Conservation (phyloP, 2,329 filamentous ascomycete species). For the Fusarium praegraminearum region DNA sequence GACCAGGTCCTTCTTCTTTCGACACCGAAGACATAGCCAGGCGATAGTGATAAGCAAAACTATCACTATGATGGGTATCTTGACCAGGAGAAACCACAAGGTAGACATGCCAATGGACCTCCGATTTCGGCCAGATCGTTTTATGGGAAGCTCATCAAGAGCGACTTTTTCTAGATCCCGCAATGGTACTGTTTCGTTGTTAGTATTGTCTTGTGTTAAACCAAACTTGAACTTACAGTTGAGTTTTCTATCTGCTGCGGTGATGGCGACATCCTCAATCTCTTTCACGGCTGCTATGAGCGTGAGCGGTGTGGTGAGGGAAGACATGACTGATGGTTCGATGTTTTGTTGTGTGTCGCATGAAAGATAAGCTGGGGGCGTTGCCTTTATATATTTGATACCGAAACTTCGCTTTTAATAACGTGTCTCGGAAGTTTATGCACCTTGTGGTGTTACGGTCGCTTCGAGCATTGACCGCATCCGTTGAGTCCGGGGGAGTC, state of each 20-base stretch:
- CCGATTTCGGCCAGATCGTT: neutral
- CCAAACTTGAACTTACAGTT: neutral
- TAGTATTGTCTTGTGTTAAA: neutral
- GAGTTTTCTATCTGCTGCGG: slow-evolving; percentile 1
- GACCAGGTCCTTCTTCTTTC: neutral
- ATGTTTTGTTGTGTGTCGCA: neutral
- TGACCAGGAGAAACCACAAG: slow-evolving; percentile 3
- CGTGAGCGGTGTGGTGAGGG: slow-evolving; percentile 6
- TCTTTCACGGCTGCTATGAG: slow-evolving; percentile 3
- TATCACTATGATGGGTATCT: slow-evolving; percentile 1
- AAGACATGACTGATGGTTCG: neutral
- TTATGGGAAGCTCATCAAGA: neutral
- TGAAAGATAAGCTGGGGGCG: neutral
- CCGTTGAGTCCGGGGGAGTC: neutral
- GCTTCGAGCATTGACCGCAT: slow-evolving; percentile 1
- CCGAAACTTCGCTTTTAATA: neutral
- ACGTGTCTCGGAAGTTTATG: neutral
- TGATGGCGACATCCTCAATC: slow-evolving; percentile 9
- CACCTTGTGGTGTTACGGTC: neutral
- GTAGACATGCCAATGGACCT: neutral
- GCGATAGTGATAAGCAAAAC: neutral
- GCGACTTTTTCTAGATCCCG: neutral
- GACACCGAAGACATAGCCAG: neutral
- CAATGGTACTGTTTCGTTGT: neutral
- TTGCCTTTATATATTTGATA: neutral